phyloP scores from a whole-genome alignment of 768 basidiomycete species.

The Tylopilus intermedius region DNA sequence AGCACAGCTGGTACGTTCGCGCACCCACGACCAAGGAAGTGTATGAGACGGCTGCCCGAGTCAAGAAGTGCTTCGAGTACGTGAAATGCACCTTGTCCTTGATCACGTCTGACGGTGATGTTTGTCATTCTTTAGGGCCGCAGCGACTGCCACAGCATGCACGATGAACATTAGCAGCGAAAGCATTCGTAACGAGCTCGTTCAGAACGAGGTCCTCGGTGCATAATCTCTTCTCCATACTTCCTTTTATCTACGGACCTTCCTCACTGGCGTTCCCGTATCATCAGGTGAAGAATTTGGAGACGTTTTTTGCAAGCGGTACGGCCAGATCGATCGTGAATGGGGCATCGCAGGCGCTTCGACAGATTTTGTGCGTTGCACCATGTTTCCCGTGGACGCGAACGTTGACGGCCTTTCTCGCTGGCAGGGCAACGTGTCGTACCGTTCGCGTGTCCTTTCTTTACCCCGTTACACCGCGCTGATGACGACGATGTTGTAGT shows the following conservation, averaged over 20 bases:
- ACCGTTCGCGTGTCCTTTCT: slow-evolving; percentile 39
- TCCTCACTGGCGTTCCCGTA: not conserved
- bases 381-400: not conserved
- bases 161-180: slow-evolving; percentile 39
- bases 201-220: slow-evolving; percentile 66
- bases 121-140: slow-evolving; percentile 41
- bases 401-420: not conserved
- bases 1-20: slow-evolving; percentile 63
- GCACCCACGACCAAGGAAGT: slow-evolving; percentile 63
- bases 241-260: not conserved
- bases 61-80: slow-evolving; percentile 68
- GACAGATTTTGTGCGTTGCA: slow-evolving; percentile 69
- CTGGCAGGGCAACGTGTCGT: slow-evolving; percentile 51
- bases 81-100: slow-evolving; percentile 12
- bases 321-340: slow-evolving; percentile 55
- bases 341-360: slow-evolving; percentile 70
- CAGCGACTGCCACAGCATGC: slow-evolving; percentile 64
- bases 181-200: slow-evolving; percentile 46
- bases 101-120: not conserved
- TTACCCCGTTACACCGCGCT: not conserved
- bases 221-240: not conserved
- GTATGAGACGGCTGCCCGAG: slow-evolving; percentile 51
- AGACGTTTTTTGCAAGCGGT: slow-evolving; percentile 52
- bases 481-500: slow-evolving; percentile 24
- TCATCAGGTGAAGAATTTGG: slow-evolving; percentile 57